Evolutionary conservation across 768 basidiomycete species (phyloP), one percentile per base, ranked within the genome.

Genomic region (Suillus clintonianus): DNA sequence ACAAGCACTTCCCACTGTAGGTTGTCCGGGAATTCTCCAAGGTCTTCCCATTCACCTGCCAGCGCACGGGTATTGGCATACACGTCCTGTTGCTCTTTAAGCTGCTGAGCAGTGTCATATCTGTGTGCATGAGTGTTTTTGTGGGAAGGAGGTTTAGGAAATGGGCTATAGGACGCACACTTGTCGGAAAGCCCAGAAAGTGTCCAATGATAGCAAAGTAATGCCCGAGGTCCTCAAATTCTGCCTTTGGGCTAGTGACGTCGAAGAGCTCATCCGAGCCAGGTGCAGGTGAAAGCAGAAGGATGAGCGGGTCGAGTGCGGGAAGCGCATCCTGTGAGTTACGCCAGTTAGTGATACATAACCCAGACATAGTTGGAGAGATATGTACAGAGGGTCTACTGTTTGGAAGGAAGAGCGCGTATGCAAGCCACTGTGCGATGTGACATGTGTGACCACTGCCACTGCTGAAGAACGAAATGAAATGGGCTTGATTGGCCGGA

Each of bases 1-100:
- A 93, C 87, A 36, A 95, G 78, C 62, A 86, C 84, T 69, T 94
- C 91, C 87, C 88, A 92, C 69, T 91, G 80, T 45, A 85, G 72
- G 64, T 84, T 83, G 51, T 92, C 88, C 2, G 95, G 95, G 76
- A 92, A 95, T 7, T 74, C 30, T 13, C 66, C 81, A 59, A 85
- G 74, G 13, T 72, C 72, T 5, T 71, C 59, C 80, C 81, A 81
- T 32, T 80, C 65, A 8, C 80, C 78, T 7, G 72, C 69, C 27
- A 78, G 64, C 1, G 80, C 86, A 47, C 77, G 79, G n/a, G 67
- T 60, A 62, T 86, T n/a, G n/a, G n/a, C 87, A 65, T 81, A 87
- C 4, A 69, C 76, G 68, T 89, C 87, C 63, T 89, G 89, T 54
- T 76, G 71, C 34, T 78, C 72, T 71, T 84, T 86, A 54, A 90